These are phyloP conservation scores for Tylopilus sp. DNA, from an alignment of 768 basidiomycete species.

Conservation along the genomic window DNA sequence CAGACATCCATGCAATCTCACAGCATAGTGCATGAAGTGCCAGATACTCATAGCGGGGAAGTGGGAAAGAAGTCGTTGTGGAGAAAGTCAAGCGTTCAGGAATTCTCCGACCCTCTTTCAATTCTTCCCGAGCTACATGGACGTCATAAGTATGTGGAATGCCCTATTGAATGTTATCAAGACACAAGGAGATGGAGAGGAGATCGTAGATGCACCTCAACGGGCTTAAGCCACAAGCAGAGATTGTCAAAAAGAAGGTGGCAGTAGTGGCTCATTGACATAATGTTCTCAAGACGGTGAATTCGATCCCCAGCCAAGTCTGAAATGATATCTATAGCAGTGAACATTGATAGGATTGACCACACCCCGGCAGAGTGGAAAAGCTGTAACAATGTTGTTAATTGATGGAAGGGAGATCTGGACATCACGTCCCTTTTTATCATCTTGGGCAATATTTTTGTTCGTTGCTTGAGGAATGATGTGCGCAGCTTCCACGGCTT, in stretches of 20 bases:
- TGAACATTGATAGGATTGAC: neutral
- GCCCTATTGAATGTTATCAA: neutral
- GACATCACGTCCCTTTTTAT: neutral
- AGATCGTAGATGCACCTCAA: neutral
- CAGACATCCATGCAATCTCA: constrained; percentile 8
- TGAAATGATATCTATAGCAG: neutral
- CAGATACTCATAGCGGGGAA: neutral
- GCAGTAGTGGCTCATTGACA: neutral
- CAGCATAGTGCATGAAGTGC: constrained; percentile 7
- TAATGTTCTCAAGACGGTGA: neutral
- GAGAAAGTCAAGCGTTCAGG: neutral
- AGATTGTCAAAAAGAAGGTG: neutral
- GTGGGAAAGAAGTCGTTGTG: neutral
- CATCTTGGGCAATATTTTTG: neutral
- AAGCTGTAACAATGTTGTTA: neutral
- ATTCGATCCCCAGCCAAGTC: neutral
- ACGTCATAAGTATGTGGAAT: neutral
- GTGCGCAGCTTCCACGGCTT: neutral
- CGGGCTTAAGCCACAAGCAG: constrained; percentile 3
- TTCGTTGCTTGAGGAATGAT: neutral
- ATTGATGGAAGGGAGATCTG: neutral
- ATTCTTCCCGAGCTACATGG: neutral
- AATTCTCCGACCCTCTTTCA: neutral
- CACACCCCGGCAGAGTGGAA: neutral
- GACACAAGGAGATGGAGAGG: neutral